These are phyloP conservation scores for Zoysia japonica DNA, from an alignment of 176 grass and related monocot species.

Conservation along the genomic window DNA sequence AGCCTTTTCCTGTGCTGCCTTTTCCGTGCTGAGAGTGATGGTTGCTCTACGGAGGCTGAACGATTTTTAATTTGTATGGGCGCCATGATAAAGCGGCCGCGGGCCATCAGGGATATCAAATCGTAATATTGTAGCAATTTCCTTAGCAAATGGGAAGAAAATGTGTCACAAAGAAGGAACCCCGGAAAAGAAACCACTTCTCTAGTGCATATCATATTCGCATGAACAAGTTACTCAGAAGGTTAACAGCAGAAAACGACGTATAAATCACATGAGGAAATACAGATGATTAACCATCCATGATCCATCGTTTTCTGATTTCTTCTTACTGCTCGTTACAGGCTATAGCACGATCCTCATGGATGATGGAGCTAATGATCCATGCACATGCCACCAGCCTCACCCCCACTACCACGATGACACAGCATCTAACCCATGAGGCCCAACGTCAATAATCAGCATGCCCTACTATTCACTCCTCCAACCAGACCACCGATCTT, in stretches of 20 bases:
- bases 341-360: background rate
- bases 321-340: background rate
- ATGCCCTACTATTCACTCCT: background rate
- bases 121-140: background rate
- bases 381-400: background rate
- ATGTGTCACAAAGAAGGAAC: background rate
- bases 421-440: background rate
- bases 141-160: background rate
- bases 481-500: background rate
- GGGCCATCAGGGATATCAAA: background rate
- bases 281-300: background rate
- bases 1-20: background rate
- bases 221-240: no score
- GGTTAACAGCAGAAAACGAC: background rate
- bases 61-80: constrained; percentile 33
- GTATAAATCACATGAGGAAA: background rate
- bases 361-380: background rate
- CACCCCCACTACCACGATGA: background rate
- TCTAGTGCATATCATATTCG: background rate
- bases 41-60: constrained; percentile 27
- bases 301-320: background rate
- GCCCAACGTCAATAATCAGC: background rate
- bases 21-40: constrained; percentile 12
- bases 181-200: background rate
- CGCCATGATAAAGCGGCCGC: background rate